Base-by-base conservation (phyloP, 75 land plant genomes). In the Cryptomeria japonica region DNA sequence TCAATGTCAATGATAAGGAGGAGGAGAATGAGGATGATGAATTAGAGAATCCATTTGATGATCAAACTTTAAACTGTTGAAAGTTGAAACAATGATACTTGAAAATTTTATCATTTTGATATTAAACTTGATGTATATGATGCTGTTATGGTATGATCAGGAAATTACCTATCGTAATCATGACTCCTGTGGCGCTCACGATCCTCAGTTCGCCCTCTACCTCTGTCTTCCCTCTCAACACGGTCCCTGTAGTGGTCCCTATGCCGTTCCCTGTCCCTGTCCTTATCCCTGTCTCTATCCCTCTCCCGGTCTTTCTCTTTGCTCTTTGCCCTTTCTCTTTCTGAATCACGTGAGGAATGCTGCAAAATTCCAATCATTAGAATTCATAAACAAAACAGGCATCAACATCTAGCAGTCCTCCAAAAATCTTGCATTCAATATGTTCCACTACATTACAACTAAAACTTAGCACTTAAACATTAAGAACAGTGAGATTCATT, bases 101-200 rank as follows among this genome's bases (percentile, higher is more conserved):
- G n/a, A n/a, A n/a, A n/a, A n/a, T n/a, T n/a, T n/a, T n/a, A n/a
- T n/a, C n/a, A n/a, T n/a, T n/a, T n/a, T n/a, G n/a, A n/a, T n/a
- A n/a, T n/a, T n/a, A n/a, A n/a, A n/a, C n/a, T n/a, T n/a, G n/a
- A n/a, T n/a, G n/a, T n/a, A n/a, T n/a, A n/a, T n/a, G n/a, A n/a
- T n/a, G n/a, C n/a, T n/a, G n/a, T n/a, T n/a, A n/a, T n/a, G n/a
- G n/a, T n/a, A n/a, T n/a, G n/a, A n/a, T n/a, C 53, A 86, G 37
- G 36, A 18, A 86, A 44, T 47, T 42, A 91, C 96, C 97, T 92
- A 38, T 92, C 94, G 80, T 89, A 84, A 83, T 90, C 92, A 76
- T 83, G 90, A 53, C 90, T 84, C 10, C 90, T 87, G 73, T 90
- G 91, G 18, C 88, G 91, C 53, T 91, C 92, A 72, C 88, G 90